A percentile compares a stretch with the other conserved stretches of the same genome.
Conservation (phyloP, 805 yeast genomes). For the Wickerhamomyces mucosus region DNA sequence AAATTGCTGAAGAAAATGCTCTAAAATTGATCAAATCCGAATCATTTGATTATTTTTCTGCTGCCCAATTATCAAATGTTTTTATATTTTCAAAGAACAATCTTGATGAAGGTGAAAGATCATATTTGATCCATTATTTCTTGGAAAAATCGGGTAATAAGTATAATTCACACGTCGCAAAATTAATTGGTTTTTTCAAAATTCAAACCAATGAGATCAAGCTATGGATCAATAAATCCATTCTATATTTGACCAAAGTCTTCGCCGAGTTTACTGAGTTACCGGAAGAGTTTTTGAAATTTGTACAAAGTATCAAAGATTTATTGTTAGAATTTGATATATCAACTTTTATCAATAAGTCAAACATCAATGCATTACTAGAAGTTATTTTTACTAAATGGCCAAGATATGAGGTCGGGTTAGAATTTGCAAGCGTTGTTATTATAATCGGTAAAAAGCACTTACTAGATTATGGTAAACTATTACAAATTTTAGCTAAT, state of each 20-base stretch:
- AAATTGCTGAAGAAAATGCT: slow-evolving; percentile 7
- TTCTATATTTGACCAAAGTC: slow-evolving; percentile 52
- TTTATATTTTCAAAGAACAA: slow-evolving; percentile 8
- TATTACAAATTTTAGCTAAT: slow-evolving; percentile 55
- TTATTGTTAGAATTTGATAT: slow-evolving; percentile 23
- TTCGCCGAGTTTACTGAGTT: slow-evolving; percentile 40
- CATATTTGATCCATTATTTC: slow-evolving; percentile 18
- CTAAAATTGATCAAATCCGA: slow-evolving; percentile 14
- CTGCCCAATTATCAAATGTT: slow-evolving; percentile 19
- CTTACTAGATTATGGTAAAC: slow-evolving; percentile 35
- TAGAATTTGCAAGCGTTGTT: slow-evolving; percentile 35
- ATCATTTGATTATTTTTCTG: slow-evolving; percentile 24
- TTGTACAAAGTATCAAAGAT: slow-evolving; percentile 24
- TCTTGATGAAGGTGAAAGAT: slow-evolving; percentile 17
- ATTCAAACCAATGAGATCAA: slow-evolving; percentile 16
- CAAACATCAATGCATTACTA: slow-evolving; percentile 50
- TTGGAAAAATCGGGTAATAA: slow-evolving; percentile 20
- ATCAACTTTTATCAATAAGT: slow-evolving; percentile 33
- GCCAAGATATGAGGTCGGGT: slow-evolving; percentile 29
- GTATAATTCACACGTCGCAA: slow-evolving; percentile 21
- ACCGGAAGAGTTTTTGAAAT: slow-evolving; percentile 20
- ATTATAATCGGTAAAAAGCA: slow-evolving; percentile 28
- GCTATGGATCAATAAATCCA: slow-evolving; percentile 49
- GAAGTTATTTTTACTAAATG: slow-evolving; percentile 51
- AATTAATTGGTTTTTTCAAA: slow-evolving; percentile 17